phyloP scores from a whole-genome alignment of 2,329 filamentous ascomycete genomes.

The Sporothrix pseudoabietina region DNA sequence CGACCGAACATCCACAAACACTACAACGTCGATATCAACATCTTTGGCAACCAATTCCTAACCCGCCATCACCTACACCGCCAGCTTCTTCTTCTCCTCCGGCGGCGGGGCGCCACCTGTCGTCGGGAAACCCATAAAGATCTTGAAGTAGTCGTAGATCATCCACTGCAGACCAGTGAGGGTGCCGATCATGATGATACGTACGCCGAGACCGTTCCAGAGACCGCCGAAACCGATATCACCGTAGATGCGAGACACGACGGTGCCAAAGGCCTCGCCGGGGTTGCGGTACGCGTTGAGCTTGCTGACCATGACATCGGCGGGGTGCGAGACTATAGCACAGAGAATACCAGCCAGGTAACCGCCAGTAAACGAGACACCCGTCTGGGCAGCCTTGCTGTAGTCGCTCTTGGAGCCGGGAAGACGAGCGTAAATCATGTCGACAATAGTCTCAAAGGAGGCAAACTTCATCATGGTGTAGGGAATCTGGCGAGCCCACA shows the following conservation, averaged over 20 bases:
- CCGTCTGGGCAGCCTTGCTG: conserved; percentile 78
- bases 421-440: conserved; percentile 77
- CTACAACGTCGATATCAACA: background rate
- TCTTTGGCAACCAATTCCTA: background rate
- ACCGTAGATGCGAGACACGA: conserved; percentile 77
- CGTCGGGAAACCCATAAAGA: conserved; percentile 83
- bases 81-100: conserved; percentile 51
- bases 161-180: conserved; percentile 89
- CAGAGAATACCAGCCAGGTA: conserved; percentile 89
- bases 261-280: conserved; percentile 76
- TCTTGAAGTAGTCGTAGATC: conserved; percentile 91
- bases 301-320: conserved; percentile 91
- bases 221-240: conserved; percentile 86
- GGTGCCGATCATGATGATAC: conserved; percentile 87
- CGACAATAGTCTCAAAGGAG: conserved; percentile 86
- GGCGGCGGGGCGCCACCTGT: conserved; percentile 66
- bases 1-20: background rate
- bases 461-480: conserved; percentile 94
- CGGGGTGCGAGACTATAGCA: conserved; percentile 77
- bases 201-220: conserved; percentile 85
- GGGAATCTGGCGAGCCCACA: conserved; percentile 91
- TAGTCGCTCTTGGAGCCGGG: conserved; percentile 80
- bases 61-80: background rate
- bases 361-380: conserved; percentile 79
- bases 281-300: conserved; percentile 76